Base-by-base conservation (phyloP, 2,329 filamentous ascomycete genomes). In the Microcyclospora tardicrescens region DNA sequence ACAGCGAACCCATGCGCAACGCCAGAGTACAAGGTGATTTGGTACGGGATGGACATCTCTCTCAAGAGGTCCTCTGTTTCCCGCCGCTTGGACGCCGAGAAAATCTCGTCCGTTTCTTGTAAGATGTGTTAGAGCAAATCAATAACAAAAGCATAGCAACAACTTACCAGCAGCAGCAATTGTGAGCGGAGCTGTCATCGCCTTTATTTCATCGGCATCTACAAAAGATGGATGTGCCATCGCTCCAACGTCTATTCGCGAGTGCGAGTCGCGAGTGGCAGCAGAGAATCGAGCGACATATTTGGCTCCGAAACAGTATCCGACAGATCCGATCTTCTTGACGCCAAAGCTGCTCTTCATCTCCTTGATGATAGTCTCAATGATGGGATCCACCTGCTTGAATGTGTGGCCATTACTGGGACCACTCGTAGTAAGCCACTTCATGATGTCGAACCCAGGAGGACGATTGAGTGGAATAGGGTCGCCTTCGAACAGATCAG, bases 191-290 rank as follows among this genome's bases (percentile, higher is more conserved):
- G 67, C 70, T 2, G 57, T 59, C 38, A 81, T 68, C 1, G 63
- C 71, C 45, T 63, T 58, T 29, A 82, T 63, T 61, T 84, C 80
- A 0, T 67, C 68, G 19, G 69, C 65, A 2, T 70, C 63, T 3
- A 91, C 74, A 49, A 86, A 86, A 16, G 76, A 82, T 1, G 84
- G 84, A 60, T 91, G 84, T 1, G 83, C 84, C 13, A 75, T 62
- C 61, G 71, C 91, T 30, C 81, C 84, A 38, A 73, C 81, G 38
- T 83, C 69, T n/a, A n/a, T n/a, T n/a, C n/a, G n/a, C n/a, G n/a
- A n/a, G n/a, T n/a, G n/a, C n/a, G n/a, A n/a, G n/a, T n/a, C n/a
- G n/a, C n/a, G n/a, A n/a, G n/a, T n/a, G n/a, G n/a, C n/a, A 33
- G 62, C 67, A 16, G 75, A 70, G 66, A 79, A 81, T 32, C 85